Conservation (phyloP, 495 filamentous ascomycete genomes). For the Penicillium herquei region DNA sequence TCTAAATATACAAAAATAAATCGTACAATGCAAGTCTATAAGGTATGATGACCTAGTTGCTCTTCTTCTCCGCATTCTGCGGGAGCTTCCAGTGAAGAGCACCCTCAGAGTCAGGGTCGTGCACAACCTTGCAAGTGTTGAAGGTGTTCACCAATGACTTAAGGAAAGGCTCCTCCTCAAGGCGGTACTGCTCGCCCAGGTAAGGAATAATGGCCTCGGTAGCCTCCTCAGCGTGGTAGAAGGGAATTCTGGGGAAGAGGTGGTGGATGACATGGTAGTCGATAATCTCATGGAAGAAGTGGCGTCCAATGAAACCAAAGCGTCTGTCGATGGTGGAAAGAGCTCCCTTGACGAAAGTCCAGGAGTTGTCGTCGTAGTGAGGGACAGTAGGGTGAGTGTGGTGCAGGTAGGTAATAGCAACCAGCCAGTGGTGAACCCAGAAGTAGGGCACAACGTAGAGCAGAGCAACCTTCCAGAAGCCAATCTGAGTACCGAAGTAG, state of each 20-base stretch:
- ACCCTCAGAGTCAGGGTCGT: constrained; percentile 17
- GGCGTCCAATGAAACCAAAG: constrained; percentile 83
- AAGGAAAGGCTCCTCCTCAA: constrained; percentile 20
- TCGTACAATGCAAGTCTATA: not conserved
- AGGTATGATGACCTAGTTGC: constrained; percentile 9
- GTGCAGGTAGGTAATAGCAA: constrained; percentile 85
- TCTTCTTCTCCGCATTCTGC: constrained; percentile 11
- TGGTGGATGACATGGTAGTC: constrained; percentile 92
- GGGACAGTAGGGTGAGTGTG: constrained; percentile 84
- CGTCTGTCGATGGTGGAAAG: constrained; percentile 87
- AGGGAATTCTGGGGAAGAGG: constrained; percentile 80
- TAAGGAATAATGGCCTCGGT: constrained; percentile 78
- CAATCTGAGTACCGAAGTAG: constrained; percentile 43
- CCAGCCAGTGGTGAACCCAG: constrained; percentile 67
- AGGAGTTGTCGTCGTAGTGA: constrained; percentile 73
- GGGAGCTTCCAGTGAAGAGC: constrained; percentile 19
- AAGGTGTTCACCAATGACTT: constrained; percentile 21
- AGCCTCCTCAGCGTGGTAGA: constrained; percentile 89
- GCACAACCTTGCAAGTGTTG: constrained; percentile 18
- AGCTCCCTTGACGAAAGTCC: constrained; percentile 84
- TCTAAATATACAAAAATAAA: not conserved
- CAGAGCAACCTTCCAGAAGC: constrained; percentile 49
- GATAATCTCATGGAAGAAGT: constrained; percentile 86
- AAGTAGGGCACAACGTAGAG: constrained; percentile 56
- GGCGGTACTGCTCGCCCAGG: constrained; percentile 75